phyloP scores from a whole-genome alignment of 2,329 filamentous ascomycete species.

The Sarocladiaceae sp. region DNA sequence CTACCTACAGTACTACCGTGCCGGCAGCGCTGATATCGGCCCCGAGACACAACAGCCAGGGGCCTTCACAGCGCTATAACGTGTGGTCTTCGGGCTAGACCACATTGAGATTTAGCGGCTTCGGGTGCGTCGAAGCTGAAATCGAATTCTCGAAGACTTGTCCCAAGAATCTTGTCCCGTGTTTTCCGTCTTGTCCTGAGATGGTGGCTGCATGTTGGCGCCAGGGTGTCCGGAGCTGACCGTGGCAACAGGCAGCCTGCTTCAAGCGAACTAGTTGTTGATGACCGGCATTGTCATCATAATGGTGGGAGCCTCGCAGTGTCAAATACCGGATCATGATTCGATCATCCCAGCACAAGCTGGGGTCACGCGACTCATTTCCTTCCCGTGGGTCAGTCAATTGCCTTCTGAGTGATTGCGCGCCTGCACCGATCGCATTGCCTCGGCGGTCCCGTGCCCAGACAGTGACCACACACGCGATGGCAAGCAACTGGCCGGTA shows the following conservation, averaged over 20 bases:
- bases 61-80: too few species aligned
- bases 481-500: too few species aligned
- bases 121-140: not conserved
- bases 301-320: not conserved
- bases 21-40: not conserved
- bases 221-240: not conserved
- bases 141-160: not conserved
- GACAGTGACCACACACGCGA: too few species aligned
- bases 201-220: not conserved
- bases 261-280: too few species aligned
- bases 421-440: not conserved
- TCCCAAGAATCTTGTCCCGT: not conserved
- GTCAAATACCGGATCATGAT: conserved; percentile 3
- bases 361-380: not conserved
- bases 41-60: not conserved
- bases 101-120: not conserved
- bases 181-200: not conserved
- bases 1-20: not conserved
- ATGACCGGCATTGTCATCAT: not conserved
- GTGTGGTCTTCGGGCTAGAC: too few species aligned
- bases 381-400: not conserved
- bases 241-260: not conserved
- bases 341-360: not conserved
- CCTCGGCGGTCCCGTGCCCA: not conserved
- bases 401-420: too few species aligned